Base-by-base conservation (phyloP, 2,329 filamentous ascomycete species). In the Diaporthe longicolla region DNA sequence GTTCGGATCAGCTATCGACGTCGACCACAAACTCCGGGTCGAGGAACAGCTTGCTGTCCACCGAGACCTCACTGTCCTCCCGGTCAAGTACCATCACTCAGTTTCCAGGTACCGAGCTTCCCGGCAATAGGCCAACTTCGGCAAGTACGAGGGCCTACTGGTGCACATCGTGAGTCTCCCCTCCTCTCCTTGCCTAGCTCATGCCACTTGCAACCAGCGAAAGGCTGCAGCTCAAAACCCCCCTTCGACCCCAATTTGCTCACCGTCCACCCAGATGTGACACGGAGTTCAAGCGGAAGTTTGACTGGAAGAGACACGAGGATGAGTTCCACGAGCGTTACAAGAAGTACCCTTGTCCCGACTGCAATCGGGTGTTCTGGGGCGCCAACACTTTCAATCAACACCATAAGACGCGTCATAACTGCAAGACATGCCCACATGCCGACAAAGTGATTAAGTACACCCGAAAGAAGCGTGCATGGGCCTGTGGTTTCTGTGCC, bases 271-370 rank as follows among this genome's bases (percentile, higher is more conserved):
- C 45, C 87, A 86, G 74, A n/a, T 75, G 74, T 66, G 90, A 92
- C 80, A 91, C 91, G 65, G 91, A 89, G 59, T 91, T 93, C 79
- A 91, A 91, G 83, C 87, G 90, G 76, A 92, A 92, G 79, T 91
- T 91, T 76, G 90, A 93, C 80, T 93, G 89, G 91, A 92, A 92
- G 81, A 87, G 90, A 43, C 91, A 93, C 81, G 90, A 93, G 80
- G 91, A 92, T 78, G 90, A 92, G 81, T 92, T 92, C 78, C 91
- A 93, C 81, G 91, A 93, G 84, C 89, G 91, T 71, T 90, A 90
- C 84, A 89, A 91, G 76, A 92, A 91, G 79, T 93, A 92, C 80
- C 90, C 90, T 17, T 93, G 91, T 78, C 90, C 91, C 8, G 90
- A 91, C 77, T 93, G 91, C 82, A 92, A 92, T 81, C 89, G 91